phyloP scores from a whole-genome alignment of 192 early-diverging fungal species.

The Coemansia aciculifera region DNA sequence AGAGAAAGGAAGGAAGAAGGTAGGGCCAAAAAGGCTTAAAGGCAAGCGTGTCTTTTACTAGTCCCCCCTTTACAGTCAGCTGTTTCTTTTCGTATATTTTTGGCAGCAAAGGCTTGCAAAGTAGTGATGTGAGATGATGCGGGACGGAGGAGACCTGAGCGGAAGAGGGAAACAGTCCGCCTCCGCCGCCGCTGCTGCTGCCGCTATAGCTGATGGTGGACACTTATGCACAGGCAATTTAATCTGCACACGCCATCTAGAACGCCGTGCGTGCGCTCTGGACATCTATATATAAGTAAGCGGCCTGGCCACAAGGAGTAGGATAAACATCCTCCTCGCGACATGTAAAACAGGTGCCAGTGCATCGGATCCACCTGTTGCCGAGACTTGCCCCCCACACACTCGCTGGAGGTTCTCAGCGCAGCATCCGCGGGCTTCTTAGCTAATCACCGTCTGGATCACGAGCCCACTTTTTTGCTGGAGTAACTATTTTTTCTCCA shows the following conservation, averaged over 20 bases:
- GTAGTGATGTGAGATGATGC: background rate
- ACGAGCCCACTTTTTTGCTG: background rate
- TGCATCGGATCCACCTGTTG: background rate
- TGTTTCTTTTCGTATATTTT: background rate
- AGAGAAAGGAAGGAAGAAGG: background rate
- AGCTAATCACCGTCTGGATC: background rate
- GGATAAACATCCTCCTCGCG: too few species aligned
- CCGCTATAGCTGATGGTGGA: background rate
- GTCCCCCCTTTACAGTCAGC: background rate
- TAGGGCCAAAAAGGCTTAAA: background rate
- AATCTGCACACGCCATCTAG: slow-evolving; percentile 5
- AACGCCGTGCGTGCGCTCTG: background rate
- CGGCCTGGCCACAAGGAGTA: background rate
- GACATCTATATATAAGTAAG: background rate
- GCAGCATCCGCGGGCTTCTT: background rate
- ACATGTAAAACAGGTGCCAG: background rate
- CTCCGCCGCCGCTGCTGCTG: background rate
- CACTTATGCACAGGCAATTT: background rate
- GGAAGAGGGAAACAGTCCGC: background rate
- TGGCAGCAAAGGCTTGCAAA: background rate
- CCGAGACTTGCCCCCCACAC: background rate
- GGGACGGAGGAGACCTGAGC: background rate
- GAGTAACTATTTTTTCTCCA: background rate
- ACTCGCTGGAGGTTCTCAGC: background rate
- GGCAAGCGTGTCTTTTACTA: background rate